Evolutionary conservation across 257 asterid genomes (phyloP), one percentile per base, ranked within the genome.

Genomic region (Ajuga chamaepitys): DNA sequence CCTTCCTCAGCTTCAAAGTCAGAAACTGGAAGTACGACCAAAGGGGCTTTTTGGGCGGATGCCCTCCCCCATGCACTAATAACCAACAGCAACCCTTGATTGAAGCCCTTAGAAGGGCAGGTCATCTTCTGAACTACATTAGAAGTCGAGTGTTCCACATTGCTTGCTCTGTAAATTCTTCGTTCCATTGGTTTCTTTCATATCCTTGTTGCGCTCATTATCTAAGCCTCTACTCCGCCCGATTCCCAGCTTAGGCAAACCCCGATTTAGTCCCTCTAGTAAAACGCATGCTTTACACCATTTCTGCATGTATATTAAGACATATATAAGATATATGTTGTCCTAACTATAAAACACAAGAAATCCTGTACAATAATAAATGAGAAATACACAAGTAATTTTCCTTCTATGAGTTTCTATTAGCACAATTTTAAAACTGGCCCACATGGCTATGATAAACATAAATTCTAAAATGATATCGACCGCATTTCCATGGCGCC

Each of bases 251-350:
- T 88, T 92, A 17, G 98, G 98, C 69, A 92, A 77, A 70, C 97
- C 98, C 12, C 95, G 97, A 68, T 89, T 92, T 48, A 92, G 84
- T 25, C 97, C 97, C 57, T 92, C 97, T 58, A 89, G 79, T 74
- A 92, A 83, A 53, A 92, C 97, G 58, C 97, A 92, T 8, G 98
- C 98, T 77, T 92, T 92, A 46, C 97, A 92, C 95, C 97, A 85
- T 87, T 89, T 89, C 98, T 92, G 88, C 75, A 77, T 2, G 72
- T 52, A 72, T 46, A 62, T 62, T 16, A n/a, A 30, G 7, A 51
- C 42, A 18, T 7, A 14, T 52, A 60, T 38, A 63, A 24, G 24
- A 22, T 32, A 42, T 17, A 9, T 4, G 25, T 18, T 6, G 40
- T 38, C 34, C 47, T 7, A 55, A 11, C 12, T 55, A 28, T 7